A percentile compares a stretch with the other conserved stretches of the same genome.
phyloP scores from a whole-genome alignment of 1,284 basidiomycete species.

The Mycosarcoma maydis region DNA sequence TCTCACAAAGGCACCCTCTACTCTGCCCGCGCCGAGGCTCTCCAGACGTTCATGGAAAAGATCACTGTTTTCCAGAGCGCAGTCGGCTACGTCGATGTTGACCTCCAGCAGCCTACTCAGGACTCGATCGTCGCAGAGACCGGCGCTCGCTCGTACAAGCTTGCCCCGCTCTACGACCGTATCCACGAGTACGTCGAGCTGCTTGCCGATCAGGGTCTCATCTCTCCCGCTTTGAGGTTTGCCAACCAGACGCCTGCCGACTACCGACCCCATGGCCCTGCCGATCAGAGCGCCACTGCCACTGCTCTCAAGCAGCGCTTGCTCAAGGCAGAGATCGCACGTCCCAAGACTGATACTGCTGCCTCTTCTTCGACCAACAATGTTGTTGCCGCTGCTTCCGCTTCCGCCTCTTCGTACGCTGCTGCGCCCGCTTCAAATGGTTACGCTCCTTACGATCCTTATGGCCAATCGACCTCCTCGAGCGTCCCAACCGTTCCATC shows the following conservation, averaged over 20 bases:
- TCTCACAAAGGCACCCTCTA: conserved; percentile 69
- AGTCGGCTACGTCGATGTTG: conserved; percentile 84
- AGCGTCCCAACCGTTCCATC: conserved; percentile 21
- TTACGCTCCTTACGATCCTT: conserved; percentile 37
- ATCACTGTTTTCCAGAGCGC: conserved; percentile 92
- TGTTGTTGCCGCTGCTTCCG: conserved; percentile 5
- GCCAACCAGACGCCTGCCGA: conserved; percentile 81
- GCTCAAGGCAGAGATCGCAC: conserved; percentile 49
- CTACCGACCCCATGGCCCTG: conserved; percentile 71
- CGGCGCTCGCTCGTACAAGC: conserved; percentile 79
- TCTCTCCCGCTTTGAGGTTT: conserved; percentile 83
- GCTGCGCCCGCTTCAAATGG: conserved; percentile 30
- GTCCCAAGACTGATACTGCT: conserved; percentile 30
- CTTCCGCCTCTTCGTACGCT: conserved; percentile 4
- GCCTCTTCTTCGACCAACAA: conserved; percentile 3
- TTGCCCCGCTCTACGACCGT: conserved; percentile 85
- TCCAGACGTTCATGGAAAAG: conserved; percentile 96
- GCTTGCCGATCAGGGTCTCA: conserved; percentile 86
- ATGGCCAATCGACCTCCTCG: conserved; percentile 9
- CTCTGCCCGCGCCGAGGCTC: conserved; percentile 84
- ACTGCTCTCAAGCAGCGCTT: conserved; percentile 49
- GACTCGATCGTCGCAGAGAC: conserved; percentile 70
- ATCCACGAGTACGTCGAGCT: conserved; percentile 96
- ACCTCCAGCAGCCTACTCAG: conserved; percentile 72
- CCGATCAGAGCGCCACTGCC: conserved; percentile 22